Percentiles rank a stretch among this genome's conserved stretches.
Evolutionary conservation across 73 alveolate genomes (phyloP).

Genomic region (Paramecium pentaurelia): DNA sequence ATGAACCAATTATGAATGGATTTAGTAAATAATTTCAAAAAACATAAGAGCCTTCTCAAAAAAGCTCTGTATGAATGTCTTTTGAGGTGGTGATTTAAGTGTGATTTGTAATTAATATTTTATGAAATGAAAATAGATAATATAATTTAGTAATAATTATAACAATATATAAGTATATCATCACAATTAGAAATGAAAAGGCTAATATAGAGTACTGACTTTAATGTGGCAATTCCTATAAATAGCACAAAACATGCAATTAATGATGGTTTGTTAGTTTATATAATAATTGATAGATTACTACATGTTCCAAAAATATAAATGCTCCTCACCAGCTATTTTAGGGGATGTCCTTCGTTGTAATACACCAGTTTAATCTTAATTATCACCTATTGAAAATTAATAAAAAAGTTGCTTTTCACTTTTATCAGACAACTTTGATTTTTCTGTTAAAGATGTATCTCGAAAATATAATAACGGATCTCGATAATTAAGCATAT

Average conservation of each 20-base stretch:
- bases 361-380: not conserved
- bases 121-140: not conserved
- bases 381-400: not conserved
- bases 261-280: not conserved
- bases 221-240: not conserved
- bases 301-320: not conserved
- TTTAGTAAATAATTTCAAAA: not conserved
- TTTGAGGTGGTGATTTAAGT: not conserved
- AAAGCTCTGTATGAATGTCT: not conserved
- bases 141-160: constrained; percentile 4
- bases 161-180: not conserved
- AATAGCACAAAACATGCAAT: not conserved
- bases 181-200: not conserved
- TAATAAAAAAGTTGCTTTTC: not conserved
- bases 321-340: not conserved
- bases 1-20: not conserved
- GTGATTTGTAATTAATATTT: not conserved
- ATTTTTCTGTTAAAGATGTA: constrained; percentile 28
- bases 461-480: not conserved
- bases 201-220: not conserved
- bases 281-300: not conserved
- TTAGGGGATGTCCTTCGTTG: not conserved
- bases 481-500: not conserved
- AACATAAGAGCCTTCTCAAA: not conserved
- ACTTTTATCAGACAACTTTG: not conserved